Evolutionary conservation across 1,284 basidiomycete species (phyloP).

Genomic region (Rhodotorula sp.): DNA sequence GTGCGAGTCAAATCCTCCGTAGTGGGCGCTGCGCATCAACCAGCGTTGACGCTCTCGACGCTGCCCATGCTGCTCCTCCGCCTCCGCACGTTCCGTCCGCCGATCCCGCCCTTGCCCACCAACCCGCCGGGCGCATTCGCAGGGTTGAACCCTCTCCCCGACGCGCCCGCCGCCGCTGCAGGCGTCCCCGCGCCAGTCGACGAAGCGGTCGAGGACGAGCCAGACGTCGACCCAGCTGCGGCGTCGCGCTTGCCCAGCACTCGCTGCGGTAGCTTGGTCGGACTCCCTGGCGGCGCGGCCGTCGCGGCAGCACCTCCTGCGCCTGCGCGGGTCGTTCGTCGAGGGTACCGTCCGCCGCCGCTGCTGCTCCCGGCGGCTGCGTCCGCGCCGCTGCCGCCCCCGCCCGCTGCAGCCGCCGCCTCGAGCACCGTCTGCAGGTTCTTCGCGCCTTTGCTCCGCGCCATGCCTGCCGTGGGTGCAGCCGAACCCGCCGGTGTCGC

Average conservation of each 20-base stretch:
- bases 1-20: no score
- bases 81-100: constrained; percentile 15
- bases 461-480: not conserved
- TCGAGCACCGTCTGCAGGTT: constrained; percentile 38
- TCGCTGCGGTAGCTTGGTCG: constrained; percentile 31
- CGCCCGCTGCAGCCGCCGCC: not conserved
- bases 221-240: not conserved
- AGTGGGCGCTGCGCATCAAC: not conserved
- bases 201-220: not conserved
- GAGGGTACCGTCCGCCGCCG: constrained; percentile 17
- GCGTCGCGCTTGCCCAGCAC: constrained; percentile 32
- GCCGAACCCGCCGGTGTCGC: not conserved
- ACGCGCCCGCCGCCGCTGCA: not conserved
- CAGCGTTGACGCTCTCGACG: constrained; percentile 17
- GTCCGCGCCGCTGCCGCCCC: not conserved
- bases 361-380: not conserved
- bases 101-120: not conserved
- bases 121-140: not conserved
- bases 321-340: constrained; percentile 17
- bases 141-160: constrained; percentile 3
- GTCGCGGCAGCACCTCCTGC: no score
- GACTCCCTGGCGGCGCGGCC: constrained; percentile 18
- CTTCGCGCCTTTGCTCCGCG: constrained; percentile 26
- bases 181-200: no score
- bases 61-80: constrained; percentile 33